Evolutionary conservation across 1,284 basidiomycete species (phyloP).

Genomic region (Anthracocystis walkeri): DNA sequence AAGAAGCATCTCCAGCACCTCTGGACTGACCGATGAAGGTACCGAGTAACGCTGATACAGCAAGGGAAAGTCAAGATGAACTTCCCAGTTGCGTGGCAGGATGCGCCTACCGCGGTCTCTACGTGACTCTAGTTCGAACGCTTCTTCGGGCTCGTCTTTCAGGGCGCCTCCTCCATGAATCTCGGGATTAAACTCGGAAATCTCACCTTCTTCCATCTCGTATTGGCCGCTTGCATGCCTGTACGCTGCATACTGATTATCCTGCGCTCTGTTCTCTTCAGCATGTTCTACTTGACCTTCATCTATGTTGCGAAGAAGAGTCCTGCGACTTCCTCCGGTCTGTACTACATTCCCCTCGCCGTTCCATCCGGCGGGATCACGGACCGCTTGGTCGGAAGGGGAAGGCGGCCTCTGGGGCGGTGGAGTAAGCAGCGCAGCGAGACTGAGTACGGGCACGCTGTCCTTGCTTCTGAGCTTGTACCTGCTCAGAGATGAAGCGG

Average conservation of each 20-base stretch:
- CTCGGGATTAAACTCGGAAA: neutral
- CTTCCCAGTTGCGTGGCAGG: slow-evolving; percentile 29
- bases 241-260: neutral
- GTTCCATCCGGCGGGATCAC: slow-evolving; percentile 5
- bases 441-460: slow-evolving; percentile 17
- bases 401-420: neutral
- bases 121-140: neutral
- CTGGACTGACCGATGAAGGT: slow-evolving; percentile 42
- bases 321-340: neutral
- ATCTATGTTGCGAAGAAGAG: neutral
- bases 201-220: neutral
- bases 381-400: slow-evolving; percentile 5
- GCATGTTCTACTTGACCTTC: neutral
- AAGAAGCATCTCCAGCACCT: slow-evolving; percentile 35
- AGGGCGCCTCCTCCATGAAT: neutral
- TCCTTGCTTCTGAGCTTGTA: slow-evolving; percentile 30
- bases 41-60: slow-evolving; percentile 48
- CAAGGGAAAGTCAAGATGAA: slow-evolving; percentile 32
- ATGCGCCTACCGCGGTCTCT: slow-evolving; percentile 13
- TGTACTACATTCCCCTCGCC: neutral
- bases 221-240: neutral
- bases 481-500: slow-evolving; percentile 25
- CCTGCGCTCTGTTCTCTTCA: neutral
- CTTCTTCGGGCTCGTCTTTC: slow-evolving; percentile 2
- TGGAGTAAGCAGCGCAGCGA: slow-evolving; percentile 17